Conservation (phyloP, 2,329 filamentous ascomycete species). For the Colletotrichum gigasporum region DNA sequence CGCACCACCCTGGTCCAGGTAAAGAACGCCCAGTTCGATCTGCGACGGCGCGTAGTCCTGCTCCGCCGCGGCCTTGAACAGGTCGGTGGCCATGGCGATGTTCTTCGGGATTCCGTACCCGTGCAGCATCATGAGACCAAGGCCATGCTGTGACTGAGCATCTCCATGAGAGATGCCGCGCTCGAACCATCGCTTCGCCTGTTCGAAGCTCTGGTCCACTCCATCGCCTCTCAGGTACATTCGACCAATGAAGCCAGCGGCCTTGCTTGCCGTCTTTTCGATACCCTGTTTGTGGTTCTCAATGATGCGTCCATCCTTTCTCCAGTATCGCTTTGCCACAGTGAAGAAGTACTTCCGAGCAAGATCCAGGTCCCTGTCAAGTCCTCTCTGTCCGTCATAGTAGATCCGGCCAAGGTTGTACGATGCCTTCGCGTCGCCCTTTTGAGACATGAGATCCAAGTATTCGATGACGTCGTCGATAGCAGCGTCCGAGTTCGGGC, state of each 20-base stretch:
- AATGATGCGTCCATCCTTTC: slow-evolving; percentile 76
- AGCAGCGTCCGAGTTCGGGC: slow-evolving; percentile 80
- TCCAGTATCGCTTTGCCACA: slow-evolving; percentile 85
- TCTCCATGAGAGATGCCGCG: slow-evolving; percentile 81
- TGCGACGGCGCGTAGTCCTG: slow-evolving; percentile 84
- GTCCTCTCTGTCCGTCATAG: slow-evolving; percentile 83
- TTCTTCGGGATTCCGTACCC: slow-evolving; percentile 77
- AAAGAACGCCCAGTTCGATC: slow-evolving; percentile 83
- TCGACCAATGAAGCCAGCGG: slow-evolving; percentile 85
- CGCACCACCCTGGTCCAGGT: slow-evolving; percentile 80
- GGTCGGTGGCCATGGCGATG: slow-evolving; percentile 75
- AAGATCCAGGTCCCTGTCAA: slow-evolving; percentile 76
- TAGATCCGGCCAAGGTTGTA: slow-evolving; percentile 87
- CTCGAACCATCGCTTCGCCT: slow-evolving; percentile 84
- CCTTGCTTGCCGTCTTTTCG: slow-evolving; percentile 83
- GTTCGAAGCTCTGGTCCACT: slow-evolving; percentile 78
- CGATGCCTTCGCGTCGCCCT: slow-evolving; percentile 87
- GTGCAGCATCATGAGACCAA: slow-evolving; percentile 85
- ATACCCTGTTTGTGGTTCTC: slow-evolving; percentile 75
- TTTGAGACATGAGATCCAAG: slow-evolving; percentile 87
- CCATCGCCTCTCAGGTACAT: slow-evolving; percentile 93
- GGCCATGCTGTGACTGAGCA: slow-evolving; percentile 82
- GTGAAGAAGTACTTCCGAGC: slow-evolving; percentile 85
- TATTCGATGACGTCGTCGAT: slow-evolving; percentile 96
- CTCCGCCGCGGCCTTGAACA: slow-evolving; percentile 82